Base-by-base conservation (phyloP, 1,284 basidiomycete genomes). In the Puccinia horiana region DNA sequence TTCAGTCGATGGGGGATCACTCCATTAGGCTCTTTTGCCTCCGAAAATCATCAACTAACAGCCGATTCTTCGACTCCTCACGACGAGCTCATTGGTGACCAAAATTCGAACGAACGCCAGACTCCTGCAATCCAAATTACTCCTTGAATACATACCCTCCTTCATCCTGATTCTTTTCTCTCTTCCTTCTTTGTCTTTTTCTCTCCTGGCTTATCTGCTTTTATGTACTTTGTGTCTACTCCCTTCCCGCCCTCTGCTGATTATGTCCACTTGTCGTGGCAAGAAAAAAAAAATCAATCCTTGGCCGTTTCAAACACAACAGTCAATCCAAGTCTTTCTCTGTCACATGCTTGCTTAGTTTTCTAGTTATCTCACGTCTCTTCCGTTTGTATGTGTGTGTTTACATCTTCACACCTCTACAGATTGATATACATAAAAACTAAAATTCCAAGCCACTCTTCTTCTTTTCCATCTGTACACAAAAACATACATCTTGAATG, bases 1-100 rank as follows among this genome's bases (percentile, higher is more conserved):
- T 93, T 98, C 90, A 89, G 87, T 9, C 91, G 95, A 82, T 98
- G 95, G 95, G 96, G 96, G 49, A 89, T 99, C 47, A 89, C 92
- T 82, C 95, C 95, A 37, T 95, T 98, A 94, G 89, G 89, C 97
- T 88, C 83, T 82, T 88, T 85, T 84, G 87, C 52, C 49, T 47
- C 37, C n/a, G 56, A 76, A 40, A 40, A 65, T 1, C 3, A 6
- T 18, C 61, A 35, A 63, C 32, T 23, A 54, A 1, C 52, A 54
- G 20, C 8, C 20, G 8, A 23, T 47, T 29, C 56, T 29, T 58
- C 56, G 16, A 18, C 29, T 20, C 6, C 61, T n/a, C n/a, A n/a
- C n/a, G n/a, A n/a, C 35, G 32, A 37, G 32, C 12, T 18, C 32
- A 16, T 37, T 0, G 61, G 1, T 2, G 61, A 63, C 32, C 29